phyloP scores from a whole-genome alignment of 352 stramenopile species.

The Phytophthora pluvialis region DNA sequence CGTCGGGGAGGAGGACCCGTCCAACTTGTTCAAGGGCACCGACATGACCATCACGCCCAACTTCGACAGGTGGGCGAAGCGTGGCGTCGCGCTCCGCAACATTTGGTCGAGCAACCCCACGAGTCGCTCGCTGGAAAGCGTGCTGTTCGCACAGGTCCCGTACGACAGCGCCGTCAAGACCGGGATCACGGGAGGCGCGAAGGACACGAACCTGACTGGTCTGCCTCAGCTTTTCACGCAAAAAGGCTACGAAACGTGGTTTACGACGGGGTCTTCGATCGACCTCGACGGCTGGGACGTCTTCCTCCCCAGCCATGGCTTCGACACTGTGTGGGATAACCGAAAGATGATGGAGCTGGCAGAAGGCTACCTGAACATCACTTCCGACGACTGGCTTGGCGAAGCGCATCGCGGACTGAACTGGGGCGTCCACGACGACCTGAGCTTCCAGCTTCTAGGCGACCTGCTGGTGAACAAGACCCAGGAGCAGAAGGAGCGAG shows the following conservation, averaged over 20 bases:
- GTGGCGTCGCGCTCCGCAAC: conserved; percentile 55
- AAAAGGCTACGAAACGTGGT: conserved; percentile 57
- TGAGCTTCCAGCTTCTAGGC: conserved; percentile 51
- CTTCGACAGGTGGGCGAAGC: conserved; percentile 57
- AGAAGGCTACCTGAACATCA: conserved; percentile 41
- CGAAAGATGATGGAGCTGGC: conserved; percentile 47
- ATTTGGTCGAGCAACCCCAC: conserved; percentile 66
- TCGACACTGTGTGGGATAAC: conserved; percentile 47
- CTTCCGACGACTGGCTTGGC: conserved; percentile 38
- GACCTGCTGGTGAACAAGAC: conserved; percentile 58
- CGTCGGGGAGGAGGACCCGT: conserved; percentile 41
- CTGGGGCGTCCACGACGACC: conserved; percentile 62
- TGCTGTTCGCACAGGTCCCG: conserved; percentile 57
- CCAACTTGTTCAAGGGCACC: conserved; percentile 45
- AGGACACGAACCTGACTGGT: conserved; percentile 37
- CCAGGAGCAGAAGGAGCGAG: conserved; percentile 34
- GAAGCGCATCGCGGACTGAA: conserved; percentile 23
- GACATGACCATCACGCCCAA: conserved; percentile 46
- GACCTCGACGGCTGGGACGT: conserved; percentile 55
- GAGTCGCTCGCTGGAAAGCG: conserved; percentile 59
- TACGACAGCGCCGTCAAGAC: conserved; percentile 47
- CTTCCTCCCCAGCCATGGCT: conserved; percentile 55
- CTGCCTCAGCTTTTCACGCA: conserved; percentile 59
- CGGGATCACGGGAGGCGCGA: conserved; percentile 38
- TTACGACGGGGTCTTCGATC: conserved; percentile 49